Evolutionary conservation across 108 stramenopile genomes (phyloP).

Genomic region (Skeletonema costatum): DNA sequence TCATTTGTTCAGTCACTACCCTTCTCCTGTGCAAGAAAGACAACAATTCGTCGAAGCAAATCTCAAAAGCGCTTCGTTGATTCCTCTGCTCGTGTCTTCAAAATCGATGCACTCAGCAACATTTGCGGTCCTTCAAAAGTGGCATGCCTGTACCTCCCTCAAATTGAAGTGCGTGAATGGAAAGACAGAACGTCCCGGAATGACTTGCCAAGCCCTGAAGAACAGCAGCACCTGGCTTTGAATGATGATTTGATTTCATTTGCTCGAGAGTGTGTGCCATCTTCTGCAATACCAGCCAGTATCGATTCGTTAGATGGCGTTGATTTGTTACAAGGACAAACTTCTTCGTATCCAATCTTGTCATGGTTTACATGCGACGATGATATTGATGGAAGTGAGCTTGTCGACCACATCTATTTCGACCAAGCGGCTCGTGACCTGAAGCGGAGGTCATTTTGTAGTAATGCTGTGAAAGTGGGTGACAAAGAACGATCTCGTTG

Average conservation of each 20-base stretch:
- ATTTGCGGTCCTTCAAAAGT: constrained; percentile 9
- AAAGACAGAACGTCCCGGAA: not conserved
- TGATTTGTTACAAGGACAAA: constrained; percentile 7
- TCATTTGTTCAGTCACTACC: constrained; percentile 7
- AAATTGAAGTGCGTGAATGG: constrained; percentile 22
- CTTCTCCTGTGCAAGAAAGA: not conserved
- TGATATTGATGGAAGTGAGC: not conserved
- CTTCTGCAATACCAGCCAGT: not conserved
- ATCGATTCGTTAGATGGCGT: not conserved
- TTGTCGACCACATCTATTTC: not conserved
- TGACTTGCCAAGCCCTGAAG: not conserved
- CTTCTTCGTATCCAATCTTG: constrained; percentile 21
- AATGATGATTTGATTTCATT: constrained; percentile 1
- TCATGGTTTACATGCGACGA: constrained; percentile 24
- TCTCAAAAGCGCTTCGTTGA: constrained; percentile 13
- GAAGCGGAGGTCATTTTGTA: constrained; percentile 25
- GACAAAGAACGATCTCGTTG: constrained; percentile 14
- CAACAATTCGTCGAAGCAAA: not conserved
- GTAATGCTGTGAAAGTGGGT: constrained; percentile 5
- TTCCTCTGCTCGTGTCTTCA: constrained; percentile 29
- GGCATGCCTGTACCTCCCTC: constrained; percentile 31
- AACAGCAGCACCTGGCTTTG: not conserved
- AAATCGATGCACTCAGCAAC: constrained; percentile 11
- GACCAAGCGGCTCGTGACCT: not conserved
- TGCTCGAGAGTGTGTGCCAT: constrained; percentile 12